Conservation (phyloP, 805 yeast species). For the Wickerhamomyces mucosus region DNA sequence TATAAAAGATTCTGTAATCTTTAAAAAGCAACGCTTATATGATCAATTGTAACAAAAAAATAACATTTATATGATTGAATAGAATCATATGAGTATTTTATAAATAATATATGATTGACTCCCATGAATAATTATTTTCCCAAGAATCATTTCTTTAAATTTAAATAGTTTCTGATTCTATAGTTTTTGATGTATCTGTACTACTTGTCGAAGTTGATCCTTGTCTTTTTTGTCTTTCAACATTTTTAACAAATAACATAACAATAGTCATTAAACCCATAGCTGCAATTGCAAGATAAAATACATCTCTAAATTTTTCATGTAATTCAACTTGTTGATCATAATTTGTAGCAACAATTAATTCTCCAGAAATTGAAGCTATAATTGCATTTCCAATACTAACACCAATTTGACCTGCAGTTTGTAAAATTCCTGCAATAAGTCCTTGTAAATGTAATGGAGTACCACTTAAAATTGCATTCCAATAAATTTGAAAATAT, state of each 20-base stretch:
- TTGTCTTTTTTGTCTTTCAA: too few species aligned
- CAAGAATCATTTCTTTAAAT: neutral
- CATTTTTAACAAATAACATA: conserved; percentile 5
- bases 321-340: conserved; percentile 1
- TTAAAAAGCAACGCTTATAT: too few species aligned
- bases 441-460: conserved; percentile 31
- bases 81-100: too few species aligned
- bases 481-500: conserved; percentile 26
- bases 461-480: conserved; percentile 23
- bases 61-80: too few species aligned
- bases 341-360: neutral
- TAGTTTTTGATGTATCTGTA: too few species aligned
- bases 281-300: conserved; percentile 5
- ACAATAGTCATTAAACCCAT: conserved; percentile 1
- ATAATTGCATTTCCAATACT: conserved; percentile 22
- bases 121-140: too few species aligned
- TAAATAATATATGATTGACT: too few species aligned
- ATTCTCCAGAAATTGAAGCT: conserved; percentile 21
- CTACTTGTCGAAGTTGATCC: too few species aligned
- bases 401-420: conserved; percentile 26
- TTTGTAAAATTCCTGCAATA: conserved; percentile 27
- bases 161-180: neutral
- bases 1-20: too few species aligned
- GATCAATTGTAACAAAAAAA: too few species aligned
- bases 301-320: conserved; percentile 2